Conservation (phyloP, 352 stramenopile species). For the Blastocystis hominis region DNA sequence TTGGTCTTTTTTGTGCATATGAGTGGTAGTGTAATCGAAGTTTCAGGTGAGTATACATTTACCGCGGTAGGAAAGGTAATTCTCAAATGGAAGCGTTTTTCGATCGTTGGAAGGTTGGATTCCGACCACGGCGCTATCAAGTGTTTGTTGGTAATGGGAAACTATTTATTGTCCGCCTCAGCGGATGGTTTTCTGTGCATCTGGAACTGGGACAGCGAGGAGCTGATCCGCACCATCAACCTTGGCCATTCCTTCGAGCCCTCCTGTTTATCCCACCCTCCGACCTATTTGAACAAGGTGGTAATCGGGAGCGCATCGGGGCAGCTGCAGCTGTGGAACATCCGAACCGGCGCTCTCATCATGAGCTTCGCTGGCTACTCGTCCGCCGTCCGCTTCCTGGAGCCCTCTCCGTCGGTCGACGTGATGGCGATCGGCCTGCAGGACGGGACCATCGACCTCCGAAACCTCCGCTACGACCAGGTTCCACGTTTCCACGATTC, state of each 20-base stretch:
- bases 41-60: constrained; percentile 66
- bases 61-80: constrained; percentile 72
- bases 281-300: constrained; percentile 79
- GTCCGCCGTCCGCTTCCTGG: constrained; percentile 66
- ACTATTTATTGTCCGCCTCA: constrained; percentile 48
- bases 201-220: constrained; percentile 64
- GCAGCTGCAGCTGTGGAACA: constrained; percentile 73
- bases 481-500: background rate
- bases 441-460: constrained; percentile 70
- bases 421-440: constrained; percentile 72
- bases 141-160: constrained; percentile 1
- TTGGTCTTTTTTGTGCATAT: constrained; percentile 61
- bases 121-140: constrained; percentile 2
- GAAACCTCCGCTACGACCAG: constrained; percentile 74
- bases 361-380: constrained; percentile 68
- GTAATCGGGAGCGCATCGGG: constrained; percentile 71
- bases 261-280: constrained; percentile 71
- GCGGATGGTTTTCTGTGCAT: constrained; percentile 44
- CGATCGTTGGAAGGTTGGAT: background rate
- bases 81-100: constrained; percentile 56
- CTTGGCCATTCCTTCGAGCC: constrained; percentile 69
- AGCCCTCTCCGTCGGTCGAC: constrained; percentile 73
- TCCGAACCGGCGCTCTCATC: constrained; percentile 73
- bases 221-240: constrained; percentile 67
- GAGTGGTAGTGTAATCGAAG: constrained; percentile 60